phyloP scores from a whole-genome alignment of 139 green algal genomes.

The Micromonas commoda region DNA sequence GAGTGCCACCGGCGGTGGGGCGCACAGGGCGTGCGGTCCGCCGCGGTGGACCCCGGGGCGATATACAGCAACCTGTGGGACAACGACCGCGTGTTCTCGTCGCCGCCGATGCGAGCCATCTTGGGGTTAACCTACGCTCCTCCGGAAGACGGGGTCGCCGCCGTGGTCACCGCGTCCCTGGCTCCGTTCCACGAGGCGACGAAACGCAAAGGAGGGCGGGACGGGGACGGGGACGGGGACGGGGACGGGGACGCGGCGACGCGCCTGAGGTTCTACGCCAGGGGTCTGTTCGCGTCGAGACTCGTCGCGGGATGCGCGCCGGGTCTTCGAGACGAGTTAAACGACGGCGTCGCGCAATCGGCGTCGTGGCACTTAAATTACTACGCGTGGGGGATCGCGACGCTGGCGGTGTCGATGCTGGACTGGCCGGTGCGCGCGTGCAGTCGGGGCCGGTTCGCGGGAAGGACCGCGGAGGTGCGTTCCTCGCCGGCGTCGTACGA shows the following conservation, averaged over 20 bases:
- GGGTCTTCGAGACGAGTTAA: not conserved
- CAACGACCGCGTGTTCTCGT: not conserved
- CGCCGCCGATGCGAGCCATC: not conserved
- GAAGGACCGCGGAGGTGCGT: not conserved
- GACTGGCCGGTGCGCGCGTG: not conserved
- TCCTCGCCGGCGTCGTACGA: not conserved
- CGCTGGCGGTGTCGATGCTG: not conserved
- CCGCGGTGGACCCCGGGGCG: conserved; percentile 10
- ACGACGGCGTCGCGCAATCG: not conserved
- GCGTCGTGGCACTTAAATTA: not conserved
- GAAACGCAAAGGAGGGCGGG: not conserved
- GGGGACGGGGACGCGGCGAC: not conserved
- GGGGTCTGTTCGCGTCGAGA: conserved; percentile 17
- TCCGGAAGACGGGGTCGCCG: not conserved
- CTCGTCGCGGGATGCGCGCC: not conserved
- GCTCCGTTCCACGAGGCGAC: not conserved
- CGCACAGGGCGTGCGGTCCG: not conserved
- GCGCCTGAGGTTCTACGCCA: conserved; percentile 24
- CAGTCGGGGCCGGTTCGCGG: not conserved
- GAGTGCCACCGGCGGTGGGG: conserved; percentile 5
- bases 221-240: not conserved
- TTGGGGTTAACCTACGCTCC: not conserved
- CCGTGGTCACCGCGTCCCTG: not conserved
- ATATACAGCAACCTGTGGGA: conserved; percentile 1
- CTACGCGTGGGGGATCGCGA: not conserved